phyloP scores from a whole-genome alignment of 805 yeast species.

The Lipomyces anomalus region DNA sequence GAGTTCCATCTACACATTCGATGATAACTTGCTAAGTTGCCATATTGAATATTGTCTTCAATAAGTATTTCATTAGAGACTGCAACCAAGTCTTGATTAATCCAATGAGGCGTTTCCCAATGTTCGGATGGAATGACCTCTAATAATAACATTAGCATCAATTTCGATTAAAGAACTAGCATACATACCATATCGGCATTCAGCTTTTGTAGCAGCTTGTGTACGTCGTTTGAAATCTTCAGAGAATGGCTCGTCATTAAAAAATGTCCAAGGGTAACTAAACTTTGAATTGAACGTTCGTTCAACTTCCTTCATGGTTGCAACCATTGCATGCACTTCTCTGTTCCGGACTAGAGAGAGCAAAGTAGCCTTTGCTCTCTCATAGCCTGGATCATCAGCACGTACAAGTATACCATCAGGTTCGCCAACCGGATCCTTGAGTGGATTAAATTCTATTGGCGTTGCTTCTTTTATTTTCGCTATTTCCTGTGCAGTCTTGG shows the following conservation, averaged over 20 bases:
- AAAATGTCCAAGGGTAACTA: constrained; percentile 72
- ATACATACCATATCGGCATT: constrained; percentile 43
- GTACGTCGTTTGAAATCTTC: constrained; percentile 49
- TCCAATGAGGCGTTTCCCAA: constrained; percentile 58
- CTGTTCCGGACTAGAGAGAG: constrained; percentile 65
- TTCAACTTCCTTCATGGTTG: constrained; percentile 59
- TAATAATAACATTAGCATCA: no score
- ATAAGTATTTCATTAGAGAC: constrained; percentile 37
- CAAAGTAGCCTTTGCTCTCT: constrained; percentile 66
- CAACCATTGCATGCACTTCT: constrained; percentile 46
- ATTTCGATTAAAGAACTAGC: no score
- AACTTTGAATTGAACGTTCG: constrained; percentile 60
- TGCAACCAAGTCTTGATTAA: constrained; percentile 44
- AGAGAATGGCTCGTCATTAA: constrained; percentile 65
- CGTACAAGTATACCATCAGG: constrained; percentile 27
- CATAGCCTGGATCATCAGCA: constrained; percentile 23
- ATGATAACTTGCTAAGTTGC: constrained; percentile 59
- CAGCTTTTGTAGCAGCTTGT: constrained; percentile 37
- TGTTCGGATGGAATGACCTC: constrained; percentile 37
- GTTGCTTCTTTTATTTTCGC: neutral
- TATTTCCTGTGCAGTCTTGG: neutral
- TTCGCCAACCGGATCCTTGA: constrained; percentile 27
- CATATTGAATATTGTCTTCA: constrained; percentile 52
- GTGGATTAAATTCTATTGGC: constrained; percentile 10
- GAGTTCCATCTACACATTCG: constrained; percentile 82